phyloP scores from a whole-genome alignment of 1,139 yeast species.

The Yamadazyma triangularis region DNA sequence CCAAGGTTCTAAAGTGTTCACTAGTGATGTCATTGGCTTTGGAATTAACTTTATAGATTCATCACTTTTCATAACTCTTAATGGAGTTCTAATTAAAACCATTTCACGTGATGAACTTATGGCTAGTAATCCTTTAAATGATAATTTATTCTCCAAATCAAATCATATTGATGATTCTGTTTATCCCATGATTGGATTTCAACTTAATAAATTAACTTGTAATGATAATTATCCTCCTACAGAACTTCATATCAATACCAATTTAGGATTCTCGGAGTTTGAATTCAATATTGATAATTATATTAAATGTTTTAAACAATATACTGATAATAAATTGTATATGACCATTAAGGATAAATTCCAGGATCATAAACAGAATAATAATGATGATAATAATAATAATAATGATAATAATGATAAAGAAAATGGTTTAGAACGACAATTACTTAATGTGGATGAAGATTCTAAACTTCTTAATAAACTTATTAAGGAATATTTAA shows the following conservation, averaged over 20 bases:
- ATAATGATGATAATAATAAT: no score
- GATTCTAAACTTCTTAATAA: conserved; percentile 41
- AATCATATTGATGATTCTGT: conserved; percentile 19
- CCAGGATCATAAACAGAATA: no score
- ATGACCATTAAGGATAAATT: conserved; percentile 13
- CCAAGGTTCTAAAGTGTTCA: conserved; percentile 13
- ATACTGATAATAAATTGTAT: conserved; percentile 19
- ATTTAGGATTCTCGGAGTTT: conserved; percentile 70
- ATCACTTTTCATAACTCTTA: conserved; percentile 72
- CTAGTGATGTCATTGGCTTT: conserved; percentile 71
- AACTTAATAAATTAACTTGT: conserved; percentile 22
- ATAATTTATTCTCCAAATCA: conserved; percentile 25
- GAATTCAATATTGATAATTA: conserved; percentile 68
- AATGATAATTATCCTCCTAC: conserved; percentile 11
- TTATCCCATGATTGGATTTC: conserved; percentile 41
- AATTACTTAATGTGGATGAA: conserved; percentile 22
- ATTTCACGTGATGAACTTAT: conserved; percentile 28
- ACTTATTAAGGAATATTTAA: conserved; percentile 64
- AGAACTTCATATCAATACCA: conserved; percentile 43
- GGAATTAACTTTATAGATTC: conserved; percentile 70
- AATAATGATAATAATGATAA: conserved; percentile 8
- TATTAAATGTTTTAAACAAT: conserved; percentile 40
- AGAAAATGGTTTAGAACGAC: no score
- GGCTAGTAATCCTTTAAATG: conserved; percentile 21
- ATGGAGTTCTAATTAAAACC: conserved; percentile 54